Evolutionary conservation across 176 grass and related monocot genomes (phyloP), one percentile per base, ranked within the genome.

Genomic region (Puya raimondii): DNA sequence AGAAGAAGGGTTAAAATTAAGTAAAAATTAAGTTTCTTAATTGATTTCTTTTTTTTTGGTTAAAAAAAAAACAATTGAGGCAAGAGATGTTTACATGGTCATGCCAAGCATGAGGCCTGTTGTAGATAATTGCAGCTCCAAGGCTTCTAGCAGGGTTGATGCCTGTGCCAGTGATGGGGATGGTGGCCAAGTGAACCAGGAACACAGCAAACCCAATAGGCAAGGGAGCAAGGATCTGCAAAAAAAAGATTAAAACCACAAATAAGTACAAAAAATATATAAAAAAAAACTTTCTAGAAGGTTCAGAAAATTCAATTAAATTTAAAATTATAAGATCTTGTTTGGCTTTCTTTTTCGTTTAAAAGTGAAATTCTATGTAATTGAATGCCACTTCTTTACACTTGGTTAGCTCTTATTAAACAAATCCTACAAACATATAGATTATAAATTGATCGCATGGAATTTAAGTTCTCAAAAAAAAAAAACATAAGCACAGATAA

Each of bases 61-160:
- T n/a, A 23, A 17, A 3, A 78, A 15, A 70, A 0, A 56, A 12
- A 49, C n/a, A 76, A 14, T 14, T 26, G 25, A 59, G 17, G 20
- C 63, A 56, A 23, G 25, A 51, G 47, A 4, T 0, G 47, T 27
- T 23, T 80, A 85, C 78, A 48, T 80, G 72, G 27, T 86, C 79
- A 70, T 81, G 51, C 78, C 83, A 86, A 48, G 74, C 78, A 65
- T 78, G 74, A 25, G 61, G 52, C 64, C 49, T 81, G 74, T 81
- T 86, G 83, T 78, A 86, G 74, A 86, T 81, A 47, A 81, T 81
- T 61, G 83, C 83, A 48, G 83, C 82, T 10, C 82, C 82, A 3
- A 85, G 72, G 61, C 82, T 85, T 68, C 82, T 76, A 12, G 82
- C 82, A 22, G 82, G 82, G 72, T 85, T 85, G 63, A 85, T 85